These are phyloP conservation scores for Zygoascus flipseniorum DNA, from an alignment of 805 yeast genomes.

Conservation along the genomic window DNA sequence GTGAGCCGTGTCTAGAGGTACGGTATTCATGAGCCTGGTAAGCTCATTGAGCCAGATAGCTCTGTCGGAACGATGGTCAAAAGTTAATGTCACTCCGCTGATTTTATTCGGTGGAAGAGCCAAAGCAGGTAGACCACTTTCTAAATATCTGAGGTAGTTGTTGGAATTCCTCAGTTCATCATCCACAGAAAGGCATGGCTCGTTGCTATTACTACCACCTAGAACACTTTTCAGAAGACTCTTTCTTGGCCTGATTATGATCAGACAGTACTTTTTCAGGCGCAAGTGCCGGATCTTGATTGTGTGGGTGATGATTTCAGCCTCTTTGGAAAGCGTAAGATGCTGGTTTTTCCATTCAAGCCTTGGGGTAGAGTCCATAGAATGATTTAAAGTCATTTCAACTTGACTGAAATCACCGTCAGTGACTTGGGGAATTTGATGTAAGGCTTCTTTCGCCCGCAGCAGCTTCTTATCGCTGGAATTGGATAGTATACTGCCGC, in stretches of 20 bases:
- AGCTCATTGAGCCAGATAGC: conserved; percentile 1
- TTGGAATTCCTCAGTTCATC: background rate
- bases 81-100: background rate
- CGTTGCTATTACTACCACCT: background rate
- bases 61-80: background rate
- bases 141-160: background rate
- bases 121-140: background rate
- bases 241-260: background rate
- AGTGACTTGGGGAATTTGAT: background rate
- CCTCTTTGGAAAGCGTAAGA: background rate
- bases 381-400: background rate
- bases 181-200: background rate
- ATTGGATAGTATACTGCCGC: background rate
- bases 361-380: background rate
- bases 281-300: background rate
- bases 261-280: background rate
- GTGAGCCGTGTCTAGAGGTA: conserved; percentile 1
- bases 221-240: background rate
- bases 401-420: background rate
- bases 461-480: background rate
- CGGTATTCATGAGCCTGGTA: background rate
- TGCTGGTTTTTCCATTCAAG: conserved; percentile 1
- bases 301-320: background rate
- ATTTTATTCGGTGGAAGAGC: background rate
- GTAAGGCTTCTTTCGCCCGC: background rate